Conservation (phyloP, 1,139 yeast genomes). For the Yamadazyma friedrichii region DNA sequence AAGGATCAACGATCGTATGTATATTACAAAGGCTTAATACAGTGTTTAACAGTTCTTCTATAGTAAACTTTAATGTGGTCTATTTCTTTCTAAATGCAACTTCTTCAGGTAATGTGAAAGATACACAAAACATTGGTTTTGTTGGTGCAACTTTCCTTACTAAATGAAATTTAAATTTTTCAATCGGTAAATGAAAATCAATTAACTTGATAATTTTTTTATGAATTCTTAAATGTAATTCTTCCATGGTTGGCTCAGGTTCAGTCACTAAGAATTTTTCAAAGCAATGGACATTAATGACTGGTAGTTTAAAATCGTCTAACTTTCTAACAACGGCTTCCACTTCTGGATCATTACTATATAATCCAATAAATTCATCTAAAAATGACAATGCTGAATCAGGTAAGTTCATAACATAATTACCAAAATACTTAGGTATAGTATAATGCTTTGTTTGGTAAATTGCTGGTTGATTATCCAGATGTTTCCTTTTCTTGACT, state of each 20-base stretch:
- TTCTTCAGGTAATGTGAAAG: conserved; percentile 72
- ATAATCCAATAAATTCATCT: conserved; percentile 72
- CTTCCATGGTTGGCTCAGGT: conserved; percentile 67
- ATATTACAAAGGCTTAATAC: not conserved
- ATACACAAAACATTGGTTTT: conserved; percentile 90
- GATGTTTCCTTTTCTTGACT: conserved; percentile 33
- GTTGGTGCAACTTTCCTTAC: conserved; percentile 96
- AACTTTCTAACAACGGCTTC: conserved; percentile 27
- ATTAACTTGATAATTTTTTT: conserved; percentile 55
- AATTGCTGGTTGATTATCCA: conserved; percentile 26
- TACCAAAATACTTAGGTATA: conserved; percentile 63
- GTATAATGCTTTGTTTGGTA: conserved; percentile 26
- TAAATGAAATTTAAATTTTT: conserved; percentile 61
- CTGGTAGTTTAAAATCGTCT: conserved; percentile 63
- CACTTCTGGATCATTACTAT: conserved; percentile 34
- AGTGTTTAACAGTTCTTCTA: no score
- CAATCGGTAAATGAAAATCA: conserved; percentile 46
- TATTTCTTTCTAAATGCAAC: conserved; percentile 56
- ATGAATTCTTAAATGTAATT: conserved; percentile 62
- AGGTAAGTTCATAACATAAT: conserved; percentile 95
- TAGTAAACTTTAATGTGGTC: no score
- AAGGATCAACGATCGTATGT: no score
- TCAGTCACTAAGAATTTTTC: conserved; percentile 77
- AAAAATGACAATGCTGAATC: conserved; percentile 89
- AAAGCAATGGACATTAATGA: conserved; percentile 87